Base-by-base conservation (phyloP, 192 early-diverging fungal genomes). In the Gonapodya sp. region DNA sequence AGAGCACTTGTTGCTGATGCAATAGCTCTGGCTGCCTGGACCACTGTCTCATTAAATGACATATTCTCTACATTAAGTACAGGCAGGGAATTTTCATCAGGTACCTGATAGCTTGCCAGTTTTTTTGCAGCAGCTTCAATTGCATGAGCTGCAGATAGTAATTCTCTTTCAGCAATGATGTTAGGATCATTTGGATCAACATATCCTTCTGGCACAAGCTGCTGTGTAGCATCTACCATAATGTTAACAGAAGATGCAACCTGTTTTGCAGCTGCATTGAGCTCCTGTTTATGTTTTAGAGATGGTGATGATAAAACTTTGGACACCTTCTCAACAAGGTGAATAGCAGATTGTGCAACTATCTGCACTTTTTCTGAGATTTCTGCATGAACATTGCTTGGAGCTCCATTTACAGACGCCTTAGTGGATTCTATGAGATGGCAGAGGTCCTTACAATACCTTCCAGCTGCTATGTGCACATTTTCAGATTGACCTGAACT, bases 141-240 rank as follows among this genome's bases (percentile, higher is more conserved):
- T 34, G 88, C 85, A 2, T 74, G 46, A 0, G 89, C 89, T 24
- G 88, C 89, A 0, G 83, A 80, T n/a, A 91, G 81, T 18, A 91
- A 82, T 79, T 91, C 89, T 1, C 87, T 80, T 79, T 91, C 89
- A 14, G 89, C 90, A 79, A 91, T 85, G 1, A 91, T 86, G 78
- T 91, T 87, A 18, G 89, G 88, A 81, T 91, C 89, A 73, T 88
- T 91, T 35, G 85, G 86, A 82, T 91, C 90, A 24, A 88, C 87
- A 77, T 91, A 91, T 36, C 89, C 89, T 31, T 36, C 80, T 0
- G 89, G 87, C 32, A 91, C 80, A 18, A 91, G 82, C 24, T 37
- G 73, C 35, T 80, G 73, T 0, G 87, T 82, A 8, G 87, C 74
- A 16, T 73, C 78, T 0, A 87, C 85, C n/a, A 91, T 80, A 8